A percentile compares a stretch with the other conserved stretches of the same genome.
Evolutionary conservation across 2,329 filamentous ascomycete genomes (phyloP).

Genomic region (Colletotrichum aenigma): DNA sequence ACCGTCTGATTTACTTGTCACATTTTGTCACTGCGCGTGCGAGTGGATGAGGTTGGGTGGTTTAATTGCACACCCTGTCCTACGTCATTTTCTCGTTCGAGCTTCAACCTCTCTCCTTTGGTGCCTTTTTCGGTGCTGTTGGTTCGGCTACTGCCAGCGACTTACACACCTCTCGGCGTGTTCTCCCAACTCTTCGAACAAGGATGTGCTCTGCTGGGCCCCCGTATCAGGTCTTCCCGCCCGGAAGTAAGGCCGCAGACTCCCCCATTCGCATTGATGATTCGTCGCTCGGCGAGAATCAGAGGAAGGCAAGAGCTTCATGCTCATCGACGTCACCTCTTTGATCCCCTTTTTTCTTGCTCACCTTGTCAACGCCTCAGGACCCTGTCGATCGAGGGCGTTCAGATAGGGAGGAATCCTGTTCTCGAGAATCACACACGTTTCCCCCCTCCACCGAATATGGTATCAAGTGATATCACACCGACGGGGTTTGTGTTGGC

Average conservation of each 20-base stretch:
- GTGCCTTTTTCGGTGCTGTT: neutral
- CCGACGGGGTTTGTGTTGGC: neutral
- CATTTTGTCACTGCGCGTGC: neutral
- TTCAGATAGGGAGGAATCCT: constrained; percentile 1
- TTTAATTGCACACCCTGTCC: neutral
- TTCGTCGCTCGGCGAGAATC: neutral
- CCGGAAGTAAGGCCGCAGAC: neutral
- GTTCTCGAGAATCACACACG: neutral
- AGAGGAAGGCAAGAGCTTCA: neutral
- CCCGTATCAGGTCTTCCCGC: neutral
- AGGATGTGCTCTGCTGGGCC: neutral
- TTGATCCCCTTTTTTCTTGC: neutral
- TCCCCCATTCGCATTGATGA: neutral
- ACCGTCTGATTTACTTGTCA: neutral
- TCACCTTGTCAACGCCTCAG: neutral
- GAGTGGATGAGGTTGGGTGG: neutral
- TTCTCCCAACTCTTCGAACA: neutral
- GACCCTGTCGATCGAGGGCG: constrained; percentile 1
- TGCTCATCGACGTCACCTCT: neutral
- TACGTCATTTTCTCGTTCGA: constrained; percentile 6
- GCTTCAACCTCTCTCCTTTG: neutral
- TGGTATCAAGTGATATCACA: constrained; percentile 20
- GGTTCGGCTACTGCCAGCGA: neutral
- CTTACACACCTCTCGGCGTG: neutral
- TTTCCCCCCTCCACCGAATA: neutral